Evolutionary conservation across 2,329 filamentous ascomycete species (phyloP), one percentile per base, ranked within the genome.

Genomic region (Aureobasidium sp.): DNA sequence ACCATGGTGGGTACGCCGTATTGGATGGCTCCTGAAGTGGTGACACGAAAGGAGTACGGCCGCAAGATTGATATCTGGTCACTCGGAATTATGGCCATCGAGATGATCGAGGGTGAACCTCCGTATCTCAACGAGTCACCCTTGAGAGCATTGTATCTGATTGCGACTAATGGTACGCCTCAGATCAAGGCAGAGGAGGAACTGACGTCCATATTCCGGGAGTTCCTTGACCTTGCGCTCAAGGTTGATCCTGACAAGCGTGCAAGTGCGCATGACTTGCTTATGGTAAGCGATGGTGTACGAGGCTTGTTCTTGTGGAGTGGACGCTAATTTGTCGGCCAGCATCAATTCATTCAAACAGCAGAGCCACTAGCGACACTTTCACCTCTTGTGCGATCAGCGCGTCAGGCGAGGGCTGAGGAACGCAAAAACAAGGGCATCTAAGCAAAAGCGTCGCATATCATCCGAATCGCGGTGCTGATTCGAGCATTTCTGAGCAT

Each of bases 1-100:
- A 98, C 93, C 12, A 98, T 97, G 93, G 93, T 98, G 39, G 93
- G 93, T 51, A 97, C 93, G 6, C 93, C 93, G 2, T 98, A 98
- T 71, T 98, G 93, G 93, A 98, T 98, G 93, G 93, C 93, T 1
- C 93, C 93, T 3, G 93, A 98, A 71, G 91, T 98, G 19, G 93
- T 98, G 24, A 97, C 90, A 6, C 79, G 90, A 37, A 97, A 97
- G 70, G 93, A 97, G 71, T 98, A 98, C 70, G 93, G 93, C 60
- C 86, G 91, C 58, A 98, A 97, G 71, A 91, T 98, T 52, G 93
- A 98, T 66, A 96, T 98, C 61, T 98, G 93, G 93, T 95, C 88
- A 55, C 75, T 98, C 39, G 93, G 93, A 55, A 98, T 98, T 72
- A 97, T 98, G 93, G 90, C 93, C 6, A 97, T 98, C 64, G 93